Conservation (phyloP, 2,329 filamentous ascomycete species). For the Penicillium verrucosum region DNA sequence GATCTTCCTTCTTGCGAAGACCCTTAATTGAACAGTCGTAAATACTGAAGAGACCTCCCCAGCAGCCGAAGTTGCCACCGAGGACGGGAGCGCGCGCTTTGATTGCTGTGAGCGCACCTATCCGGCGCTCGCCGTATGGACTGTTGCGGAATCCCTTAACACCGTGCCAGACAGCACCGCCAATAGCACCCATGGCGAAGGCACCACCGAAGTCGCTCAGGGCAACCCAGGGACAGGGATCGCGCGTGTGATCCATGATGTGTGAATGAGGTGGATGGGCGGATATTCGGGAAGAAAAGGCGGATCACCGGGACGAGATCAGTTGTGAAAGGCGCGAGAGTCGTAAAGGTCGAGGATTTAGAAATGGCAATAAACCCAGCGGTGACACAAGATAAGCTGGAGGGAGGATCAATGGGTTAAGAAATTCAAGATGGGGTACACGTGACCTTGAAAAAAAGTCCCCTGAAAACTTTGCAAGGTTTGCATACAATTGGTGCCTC, state of each 20-base stretch:
- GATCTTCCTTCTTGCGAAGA: slow-evolving; percentile 91
- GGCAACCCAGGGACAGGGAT: slow-evolving; percentile 95
- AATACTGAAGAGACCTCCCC: slow-evolving; percentile 93
- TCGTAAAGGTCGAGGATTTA: neutral
- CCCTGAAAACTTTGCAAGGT: neutral
- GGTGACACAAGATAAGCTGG: neutral
- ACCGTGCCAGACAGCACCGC: slow-evolving; percentile 89
- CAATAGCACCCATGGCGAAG: slow-evolving; percentile 88
- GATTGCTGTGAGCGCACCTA: slow-evolving; percentile 93
- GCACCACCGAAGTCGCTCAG: slow-evolving; percentile 97
- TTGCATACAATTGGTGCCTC: neutral
- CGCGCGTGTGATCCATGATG: slow-evolving; percentile 87
- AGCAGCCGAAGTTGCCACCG: slow-evolving; percentile 96
- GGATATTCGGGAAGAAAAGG: neutral
- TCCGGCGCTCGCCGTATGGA: slow-evolving; percentile 87
- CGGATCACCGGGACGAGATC: neutral
- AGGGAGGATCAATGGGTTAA: neutral
- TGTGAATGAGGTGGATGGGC: neutral
- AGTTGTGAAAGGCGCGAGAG: neutral
- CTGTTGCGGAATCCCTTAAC: slow-evolving; percentile 92
- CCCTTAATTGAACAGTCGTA: slow-evolving; percentile 98
- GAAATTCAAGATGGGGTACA: neutral
- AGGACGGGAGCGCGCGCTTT: slow-evolving; percentile 95
- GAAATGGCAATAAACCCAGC: neutral
- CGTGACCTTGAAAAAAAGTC: neutral